These are phyloP conservation scores for Capsicum baccatum DNA, from an alignment of 257 asterid species.

Conservation along the genomic window DNA sequence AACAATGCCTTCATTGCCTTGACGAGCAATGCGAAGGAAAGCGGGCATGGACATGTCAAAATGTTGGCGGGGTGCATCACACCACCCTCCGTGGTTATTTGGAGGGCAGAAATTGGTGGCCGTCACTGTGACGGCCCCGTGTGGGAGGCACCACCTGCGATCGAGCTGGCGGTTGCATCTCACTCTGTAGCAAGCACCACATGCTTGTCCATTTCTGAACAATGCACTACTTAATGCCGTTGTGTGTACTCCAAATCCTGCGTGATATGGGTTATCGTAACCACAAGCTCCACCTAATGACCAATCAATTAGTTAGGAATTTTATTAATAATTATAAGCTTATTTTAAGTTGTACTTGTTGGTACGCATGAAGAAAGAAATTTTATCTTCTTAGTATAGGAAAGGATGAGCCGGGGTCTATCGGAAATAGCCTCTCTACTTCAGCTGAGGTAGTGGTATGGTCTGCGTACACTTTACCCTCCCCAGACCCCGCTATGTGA, in stretches of 20 bases:
- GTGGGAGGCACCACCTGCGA: constrained; percentile 61
- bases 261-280: constrained; percentile 54
- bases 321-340: background rate
- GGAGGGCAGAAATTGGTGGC: constrained; percentile 82
- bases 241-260: constrained; percentile 67
- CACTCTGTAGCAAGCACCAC: constrained; percentile 68
- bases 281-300: constrained; percentile 75
- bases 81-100: constrained; percentile 75
- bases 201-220: constrained; percentile 62
- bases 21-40: constrained; percentile 70
- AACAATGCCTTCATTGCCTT: constrained; percentile 63
- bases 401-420: too few species aligned
- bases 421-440: too few species aligned
- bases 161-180: constrained; percentile 52
- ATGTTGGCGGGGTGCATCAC: constrained; percentile 74
- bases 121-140: constrained; percentile 55
- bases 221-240: constrained; percentile 68
- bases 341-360: background rate
- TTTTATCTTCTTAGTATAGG: background rate
- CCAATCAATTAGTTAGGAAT: background rate
- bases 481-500: too few species aligned
- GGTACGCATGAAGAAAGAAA: background rate
- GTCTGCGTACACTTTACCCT: too few species aligned
- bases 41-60: constrained; percentile 80
- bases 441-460: too few species aligned